These are phyloP conservation scores for Geotrichum reessii DNA, from an alignment of 1,139 yeast species.

Conservation along the genomic window DNA sequence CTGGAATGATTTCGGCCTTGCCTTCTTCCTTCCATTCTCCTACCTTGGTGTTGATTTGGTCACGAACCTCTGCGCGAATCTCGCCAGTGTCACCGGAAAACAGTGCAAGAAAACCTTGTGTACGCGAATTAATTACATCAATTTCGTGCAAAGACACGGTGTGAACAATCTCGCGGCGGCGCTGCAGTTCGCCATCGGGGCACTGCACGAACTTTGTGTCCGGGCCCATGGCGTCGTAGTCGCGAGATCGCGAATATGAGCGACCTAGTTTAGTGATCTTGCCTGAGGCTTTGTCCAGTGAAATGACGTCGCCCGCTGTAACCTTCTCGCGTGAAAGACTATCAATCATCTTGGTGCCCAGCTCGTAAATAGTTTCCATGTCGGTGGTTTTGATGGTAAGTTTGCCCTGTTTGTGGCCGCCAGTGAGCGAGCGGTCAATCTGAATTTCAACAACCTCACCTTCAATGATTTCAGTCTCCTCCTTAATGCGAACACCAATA, in stretches of 20 bases:
- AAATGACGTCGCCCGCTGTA: slow-evolving; percentile 93
- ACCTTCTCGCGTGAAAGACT: slow-evolving; percentile 92
- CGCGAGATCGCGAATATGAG: slow-evolving; percentile 92
- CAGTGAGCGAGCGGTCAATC: slow-evolving; percentile 91
- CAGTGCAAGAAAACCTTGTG: slow-evolving; percentile 94
- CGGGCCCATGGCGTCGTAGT: slow-evolving; percentile 99
- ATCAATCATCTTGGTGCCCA: slow-evolving; percentile 96
- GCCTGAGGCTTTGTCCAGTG: slow-evolving; percentile 94
- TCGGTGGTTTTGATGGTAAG: slow-evolving; percentile 96
- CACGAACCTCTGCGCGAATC: slow-evolving; percentile 91
- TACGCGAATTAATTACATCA: slow-evolving; percentile 95
- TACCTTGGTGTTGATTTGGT: slow-evolving; percentile 92
- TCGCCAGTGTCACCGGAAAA: slow-evolving; percentile 98
- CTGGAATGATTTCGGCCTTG: slow-evolving; percentile 97
- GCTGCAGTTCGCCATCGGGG: slow-evolving; percentile 97
- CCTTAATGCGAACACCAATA: slow-evolving; percentile 91
- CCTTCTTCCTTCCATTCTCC: slow-evolving; percentile 99
- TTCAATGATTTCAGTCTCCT: slow-evolving; percentile 94
- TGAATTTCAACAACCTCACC: slow-evolving; percentile 99
- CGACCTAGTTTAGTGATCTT: slow-evolving; percentile 91
- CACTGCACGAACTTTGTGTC: slow-evolving; percentile 96
- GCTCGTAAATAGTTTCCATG: slow-evolving; percentile 97
- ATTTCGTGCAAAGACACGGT: slow-evolving; percentile 95
- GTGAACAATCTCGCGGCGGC: slow-evolving; percentile 90
- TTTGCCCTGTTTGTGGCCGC: slow-evolving; percentile 97